Conservation (phyloP, 345 rosid species). For the Theobroma cacao region DNA sequence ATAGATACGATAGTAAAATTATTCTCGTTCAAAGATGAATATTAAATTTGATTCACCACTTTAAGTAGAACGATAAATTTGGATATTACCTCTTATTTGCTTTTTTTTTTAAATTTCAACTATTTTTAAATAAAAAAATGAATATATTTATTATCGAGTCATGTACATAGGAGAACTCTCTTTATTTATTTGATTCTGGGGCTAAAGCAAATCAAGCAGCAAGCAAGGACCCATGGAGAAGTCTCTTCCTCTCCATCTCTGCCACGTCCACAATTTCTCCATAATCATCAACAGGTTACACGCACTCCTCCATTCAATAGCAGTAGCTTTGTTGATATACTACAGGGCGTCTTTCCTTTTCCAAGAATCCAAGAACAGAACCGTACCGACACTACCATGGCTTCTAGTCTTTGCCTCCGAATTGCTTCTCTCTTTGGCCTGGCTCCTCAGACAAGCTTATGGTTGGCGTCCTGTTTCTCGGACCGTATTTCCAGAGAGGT, state of each 20-base stretch:
- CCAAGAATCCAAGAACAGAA: neutral
- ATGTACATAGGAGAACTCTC: no score
- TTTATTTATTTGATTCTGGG: neutral
- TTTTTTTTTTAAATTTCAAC: no score
- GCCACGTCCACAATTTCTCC: slow-evolving; percentile 16
- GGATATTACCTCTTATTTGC: no score
- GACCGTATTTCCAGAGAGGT: slow-evolving; percentile 33
- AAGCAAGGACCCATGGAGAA: slow-evolving; percentile 12
- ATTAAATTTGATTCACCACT: no score
- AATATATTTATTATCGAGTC: no score
- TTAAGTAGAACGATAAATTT: no score
- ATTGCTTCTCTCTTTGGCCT: slow-evolving; percentile 28
- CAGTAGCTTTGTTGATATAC: slow-evolving; percentile 25
- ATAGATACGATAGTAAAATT: no score
- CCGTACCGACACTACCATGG: slow-evolving; percentile 14
- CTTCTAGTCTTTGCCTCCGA: slow-evolving; percentile 29
- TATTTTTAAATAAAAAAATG: no score
- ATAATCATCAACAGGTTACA: slow-evolving; percentile 28
- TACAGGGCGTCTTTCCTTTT: slow-evolving; percentile 35
- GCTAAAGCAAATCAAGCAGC: neutral
- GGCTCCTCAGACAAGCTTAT: slow-evolving; percentile 30
- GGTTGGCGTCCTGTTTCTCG: slow-evolving; percentile 37
- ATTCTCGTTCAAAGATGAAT: no score
- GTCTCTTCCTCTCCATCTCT: slow-evolving; percentile 27
- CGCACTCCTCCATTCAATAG: slow-evolving; percentile 28